Evolutionary conservation across 306 rosid species (phyloP).

Genomic region (Vigna angularis): DNA sequence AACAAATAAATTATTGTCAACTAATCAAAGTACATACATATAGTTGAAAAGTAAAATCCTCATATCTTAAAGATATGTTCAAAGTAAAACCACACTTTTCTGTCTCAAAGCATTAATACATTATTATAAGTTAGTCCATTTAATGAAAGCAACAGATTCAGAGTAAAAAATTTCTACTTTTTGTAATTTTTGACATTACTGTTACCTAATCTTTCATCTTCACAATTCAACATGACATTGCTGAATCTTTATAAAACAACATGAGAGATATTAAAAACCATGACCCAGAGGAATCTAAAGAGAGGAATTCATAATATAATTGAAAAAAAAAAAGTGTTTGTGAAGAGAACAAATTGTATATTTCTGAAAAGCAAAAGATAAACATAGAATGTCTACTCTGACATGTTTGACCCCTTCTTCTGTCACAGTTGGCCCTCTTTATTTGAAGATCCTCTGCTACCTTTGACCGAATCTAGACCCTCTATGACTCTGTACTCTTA

Average conservation of each 20-base stretch:
- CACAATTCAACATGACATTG: too few relatives aligned
- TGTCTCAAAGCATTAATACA: not conserved
- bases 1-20: not conserved
- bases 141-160: not conserved
- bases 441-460: slow-evolving; percentile 47
- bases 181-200: not conserved
- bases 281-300: too few relatives aligned
- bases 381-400: slow-evolving; percentile 65
- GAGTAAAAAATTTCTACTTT: not conserved
- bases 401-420: slow-evolving; percentile 52
- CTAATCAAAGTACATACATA: not conserved
- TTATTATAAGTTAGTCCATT: not conserved
- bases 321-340: not conserved
- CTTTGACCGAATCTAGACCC: slow-evolving; percentile 73
- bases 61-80: not conserved
- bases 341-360: slow-evolving; percentile 3
- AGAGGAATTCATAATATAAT: not conserved
- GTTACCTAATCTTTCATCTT: too few relatives aligned
- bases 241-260: too few relatives aligned
- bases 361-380: slow-evolving; percentile 33
- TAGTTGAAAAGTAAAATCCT: not conserved
- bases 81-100: not conserved
- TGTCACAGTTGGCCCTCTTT: slow-evolving; percentile 25
- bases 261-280: too few relatives aligned
- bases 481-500: slow-evolving; percentile 36